phyloP scores from a whole-genome alignment of 768 basidiomycete genomes.

The Boletales sp. region DNA sequence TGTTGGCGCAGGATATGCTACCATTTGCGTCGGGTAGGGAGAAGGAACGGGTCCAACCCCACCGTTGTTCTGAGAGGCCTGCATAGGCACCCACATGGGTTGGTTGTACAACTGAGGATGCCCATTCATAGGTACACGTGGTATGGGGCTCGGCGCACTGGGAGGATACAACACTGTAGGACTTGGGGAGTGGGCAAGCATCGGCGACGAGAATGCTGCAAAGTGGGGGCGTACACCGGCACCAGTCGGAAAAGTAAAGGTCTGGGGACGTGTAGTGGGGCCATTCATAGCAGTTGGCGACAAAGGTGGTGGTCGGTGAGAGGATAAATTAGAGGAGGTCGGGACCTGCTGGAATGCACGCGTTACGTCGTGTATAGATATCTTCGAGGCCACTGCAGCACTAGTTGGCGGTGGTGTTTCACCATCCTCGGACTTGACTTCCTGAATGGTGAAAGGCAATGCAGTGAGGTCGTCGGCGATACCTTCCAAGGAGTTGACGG shows the following conservation, averaged over 20 bases:
- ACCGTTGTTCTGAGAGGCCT: constrained; percentile 41
- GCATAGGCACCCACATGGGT: constrained; percentile 63
- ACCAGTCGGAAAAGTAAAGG: constrained; percentile 34
- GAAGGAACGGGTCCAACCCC: constrained; percentile 55
- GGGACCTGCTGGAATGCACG: constrained; percentile 88
- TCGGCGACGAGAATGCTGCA: constrained; percentile 59
- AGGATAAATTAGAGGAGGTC: constrained; percentile 45
- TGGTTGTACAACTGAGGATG: constrained; percentile 57
- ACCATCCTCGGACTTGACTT: constrained; percentile 84
- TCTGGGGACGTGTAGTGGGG: constrained; percentile 24
- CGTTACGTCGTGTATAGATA: constrained; percentile 80
- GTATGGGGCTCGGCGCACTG: constrained; percentile 60
- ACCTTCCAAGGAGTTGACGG: constrained; percentile 78
- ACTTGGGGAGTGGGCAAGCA: constrained; percentile 69
- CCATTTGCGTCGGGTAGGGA: constrained; percentile 62
- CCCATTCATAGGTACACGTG: constrained; percentile 61
- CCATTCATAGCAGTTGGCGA: constrained; percentile 46
- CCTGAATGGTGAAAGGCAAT: constrained; percentile 77
- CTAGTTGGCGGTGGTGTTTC: constrained; percentile 70
- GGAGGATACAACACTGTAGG: constrained; percentile 66
- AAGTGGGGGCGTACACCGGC: constrained; percentile 54
- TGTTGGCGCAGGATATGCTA: constrained; percentile 60
- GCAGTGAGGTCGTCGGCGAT: constrained; percentile 80
- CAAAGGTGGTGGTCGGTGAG: constrained; percentile 45
- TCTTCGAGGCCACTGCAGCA: constrained; percentile 57